Base-by-base conservation (phyloP, 2,329 filamentous ascomycete species). In the Aspergillus fischeri region DNA sequence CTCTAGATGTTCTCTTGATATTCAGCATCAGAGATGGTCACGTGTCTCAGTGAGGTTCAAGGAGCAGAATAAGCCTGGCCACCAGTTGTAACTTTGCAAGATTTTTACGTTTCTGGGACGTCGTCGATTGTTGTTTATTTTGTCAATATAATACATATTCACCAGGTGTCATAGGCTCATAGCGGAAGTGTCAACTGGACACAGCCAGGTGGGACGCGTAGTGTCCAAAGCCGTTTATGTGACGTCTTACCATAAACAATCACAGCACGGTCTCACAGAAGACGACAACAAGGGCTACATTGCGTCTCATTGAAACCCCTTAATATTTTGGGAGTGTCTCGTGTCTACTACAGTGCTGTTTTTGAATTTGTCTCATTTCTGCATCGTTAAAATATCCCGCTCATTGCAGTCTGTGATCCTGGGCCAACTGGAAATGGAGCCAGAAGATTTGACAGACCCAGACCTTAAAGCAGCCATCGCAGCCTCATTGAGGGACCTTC, bases 381-480 rank as follows among this genome's bases (percentile, higher is more conserved):
- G 21, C n/a, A 35, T 11, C 28, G 8, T n/a, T 24, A 20, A 41
- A n/a, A 41, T 20, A 25, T 27, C 24, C 14, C 28, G 29, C 14
- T 32, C 32, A 35, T 41, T n/a, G 5, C 27, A 25, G 5, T 24
- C 29, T 25, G 29, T 14, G n/a, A 28, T 21, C n/a, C 29, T 11
- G 9, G 6, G 17, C 41, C 24, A 35, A 8, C 35, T 41, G 29
- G 24, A 42, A 17, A 60, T 60, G 58, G 51, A 55, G 14, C 21
- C 52, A 45, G 49, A 45, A 27, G 57, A 63, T 25, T 17, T 52
- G 24, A 59, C 66, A 11, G 68, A 69, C 27, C 63, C 65, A 41
- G 65, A 67, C 7, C 55, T 71, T n/a, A 62, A 52, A 29, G 58
- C 55, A 8, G 65, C 65, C 14, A 61, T 67, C 42, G 63, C 60